A percentile compares a stretch with the other conserved stretches of the same genome.
Conservation (phyloP, 2,329 filamentous ascomycete species). For the Clonostachys rosea region DNA sequence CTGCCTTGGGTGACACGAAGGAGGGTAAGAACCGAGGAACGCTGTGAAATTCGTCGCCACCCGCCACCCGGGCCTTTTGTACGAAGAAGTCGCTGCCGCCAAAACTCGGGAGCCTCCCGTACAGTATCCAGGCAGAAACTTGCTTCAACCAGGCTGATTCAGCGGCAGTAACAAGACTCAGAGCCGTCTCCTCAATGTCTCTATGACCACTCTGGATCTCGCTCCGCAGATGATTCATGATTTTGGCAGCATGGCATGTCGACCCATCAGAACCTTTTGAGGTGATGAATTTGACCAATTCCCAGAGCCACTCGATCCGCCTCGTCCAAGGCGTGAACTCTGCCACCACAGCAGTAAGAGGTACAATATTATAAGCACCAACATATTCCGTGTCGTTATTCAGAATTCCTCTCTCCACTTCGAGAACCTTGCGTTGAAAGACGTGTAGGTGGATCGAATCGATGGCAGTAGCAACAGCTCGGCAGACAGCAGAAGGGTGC, state of each 20-base stretch:
- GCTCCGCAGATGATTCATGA: conserved; percentile 72
- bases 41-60: conserved; percentile 49
- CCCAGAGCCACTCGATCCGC: conserved; percentile 81
- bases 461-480: conserved; percentile 79
- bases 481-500: conserved; percentile 79
- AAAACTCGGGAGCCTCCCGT: conserved; percentile 75
- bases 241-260: conserved; percentile 60
- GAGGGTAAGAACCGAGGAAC: conserved; percentile 63
- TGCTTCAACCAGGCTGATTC: conserved; percentile 92
- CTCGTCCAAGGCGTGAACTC: conserved; percentile 87
- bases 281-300: conserved; percentile 65
- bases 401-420: conserved; percentile 77
- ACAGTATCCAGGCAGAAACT: conserved; percentile 84
- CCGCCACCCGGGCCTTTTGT: conserved; percentile 16
- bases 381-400: conserved; percentile 73
- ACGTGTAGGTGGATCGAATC: conserved; percentile 67
- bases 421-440: conserved; percentile 80
- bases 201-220: conserved; percentile 84
- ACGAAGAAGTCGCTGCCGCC: conserved; percentile 88
- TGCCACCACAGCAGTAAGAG: conserved; percentile 75
- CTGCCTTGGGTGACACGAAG: conserved; percentile 72
- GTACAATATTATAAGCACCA: conserved; percentile 90
- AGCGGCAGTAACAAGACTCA: conserved; percentile 69
- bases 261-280: conserved; percentile 8
- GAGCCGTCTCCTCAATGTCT: conserved; percentile 75